phyloP scores from a whole-genome alignment of 768 basidiomycete species.

The Lanmaoa rubissima region DNA sequence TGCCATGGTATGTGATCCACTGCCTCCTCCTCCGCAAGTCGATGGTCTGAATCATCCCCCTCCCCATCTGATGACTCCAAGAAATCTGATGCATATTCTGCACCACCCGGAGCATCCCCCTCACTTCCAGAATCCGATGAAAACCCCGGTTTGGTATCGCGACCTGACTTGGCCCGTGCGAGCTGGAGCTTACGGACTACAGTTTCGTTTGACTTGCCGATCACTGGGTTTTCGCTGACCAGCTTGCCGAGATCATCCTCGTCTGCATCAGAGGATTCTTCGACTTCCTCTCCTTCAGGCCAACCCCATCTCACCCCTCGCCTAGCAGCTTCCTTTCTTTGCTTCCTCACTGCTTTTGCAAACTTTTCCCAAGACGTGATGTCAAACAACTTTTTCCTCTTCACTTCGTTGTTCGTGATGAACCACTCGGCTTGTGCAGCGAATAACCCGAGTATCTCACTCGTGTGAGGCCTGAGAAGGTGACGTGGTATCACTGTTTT shows the following conservation, averaged over 20 bases:
- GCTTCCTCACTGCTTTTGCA: conserved; percentile 32
- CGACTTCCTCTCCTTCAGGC: conserved; percentile 15
- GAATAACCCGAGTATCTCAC: conserved; percentile 50
- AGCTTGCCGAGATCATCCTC: conserved; percentile 1
- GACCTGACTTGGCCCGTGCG: conserved; percentile 6
- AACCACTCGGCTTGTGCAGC: conserved; percentile 62
- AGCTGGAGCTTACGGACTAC: conserved; percentile 23
- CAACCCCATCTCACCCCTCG: conserved; percentile 24
- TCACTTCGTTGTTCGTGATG: conserved; percentile 43
- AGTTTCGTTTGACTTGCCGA: conserved; percentile 20
- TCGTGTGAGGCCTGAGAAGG: conserved; percentile 46
- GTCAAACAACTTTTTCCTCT: conserved; percentile 37
- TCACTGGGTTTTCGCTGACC: conserved; percentile 28
- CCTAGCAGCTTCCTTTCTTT: conserved; percentile 32
- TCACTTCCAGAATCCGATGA: conserved; percentile 27
- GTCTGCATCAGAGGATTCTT: conserved; percentile 10
- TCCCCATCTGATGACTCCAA: conserved; percentile 48
- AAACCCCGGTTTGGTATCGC: neutral
- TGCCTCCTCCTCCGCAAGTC: conserved; percentile 18
- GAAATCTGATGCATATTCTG: conserved; percentile 57
- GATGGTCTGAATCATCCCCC: conserved; percentile 37
- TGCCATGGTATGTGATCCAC: conserved; percentile 36
- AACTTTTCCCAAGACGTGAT: conserved; percentile 49
- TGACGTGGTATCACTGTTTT: conserved; percentile 36
- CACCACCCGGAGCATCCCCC: conserved; percentile 3